Percentiles rank a stretch among this genome's conserved stretches.
phyloP scores from a whole-genome alignment of 176 grass and related monocot species.

The Poa pratensis region DNA sequence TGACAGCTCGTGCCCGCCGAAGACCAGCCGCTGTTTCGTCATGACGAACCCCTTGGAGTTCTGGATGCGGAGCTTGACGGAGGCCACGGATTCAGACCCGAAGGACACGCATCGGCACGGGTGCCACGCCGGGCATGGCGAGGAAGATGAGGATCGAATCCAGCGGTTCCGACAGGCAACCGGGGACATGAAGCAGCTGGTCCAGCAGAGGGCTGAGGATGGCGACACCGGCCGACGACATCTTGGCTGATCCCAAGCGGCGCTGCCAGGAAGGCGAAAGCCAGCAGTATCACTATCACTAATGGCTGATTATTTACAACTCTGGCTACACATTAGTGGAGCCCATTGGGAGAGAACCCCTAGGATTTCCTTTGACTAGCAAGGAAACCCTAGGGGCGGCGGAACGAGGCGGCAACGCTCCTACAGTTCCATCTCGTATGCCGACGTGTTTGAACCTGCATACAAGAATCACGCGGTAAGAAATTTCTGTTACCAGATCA shows the following conservation, averaged over 20 bases:
- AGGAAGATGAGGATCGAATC: slow-evolving; percentile 60
- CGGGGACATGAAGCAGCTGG: slow-evolving; percentile 15
- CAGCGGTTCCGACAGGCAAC: background rate
- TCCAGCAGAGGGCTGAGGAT: slow-evolving; percentile 40
- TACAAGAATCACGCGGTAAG: background rate
- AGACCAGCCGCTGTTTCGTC: slow-evolving; percentile 51
- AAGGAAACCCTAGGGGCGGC: slow-evolving; percentile 3
- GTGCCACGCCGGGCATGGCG: slow-evolving; percentile 27
- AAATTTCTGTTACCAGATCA: background rate
- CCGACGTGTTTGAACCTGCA: background rate
- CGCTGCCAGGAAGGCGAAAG: background rate
- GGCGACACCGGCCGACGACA: slow-evolving; percentile 39
- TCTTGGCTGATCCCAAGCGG: background rate
- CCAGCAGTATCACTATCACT: background rate
- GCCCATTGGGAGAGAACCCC: slow-evolving; percentile 23
- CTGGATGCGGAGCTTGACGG: slow-evolving; percentile 65
- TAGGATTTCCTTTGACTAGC: background rate
- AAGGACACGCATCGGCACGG: slow-evolving; percentile 40
- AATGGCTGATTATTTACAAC: background rate
- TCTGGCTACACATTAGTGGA: slow-evolving; percentile 7
- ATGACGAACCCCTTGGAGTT: slow-evolving; percentile 42
- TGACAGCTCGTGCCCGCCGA: slow-evolving; percentile 45
- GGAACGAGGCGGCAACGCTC: background rate
- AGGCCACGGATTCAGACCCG: slow-evolving; percentile 54
- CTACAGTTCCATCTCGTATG: background rate